Evolutionary conservation across 2,329 filamentous ascomycete genomes (phyloP).

Genomic region (Cercospora sojina): DNA sequence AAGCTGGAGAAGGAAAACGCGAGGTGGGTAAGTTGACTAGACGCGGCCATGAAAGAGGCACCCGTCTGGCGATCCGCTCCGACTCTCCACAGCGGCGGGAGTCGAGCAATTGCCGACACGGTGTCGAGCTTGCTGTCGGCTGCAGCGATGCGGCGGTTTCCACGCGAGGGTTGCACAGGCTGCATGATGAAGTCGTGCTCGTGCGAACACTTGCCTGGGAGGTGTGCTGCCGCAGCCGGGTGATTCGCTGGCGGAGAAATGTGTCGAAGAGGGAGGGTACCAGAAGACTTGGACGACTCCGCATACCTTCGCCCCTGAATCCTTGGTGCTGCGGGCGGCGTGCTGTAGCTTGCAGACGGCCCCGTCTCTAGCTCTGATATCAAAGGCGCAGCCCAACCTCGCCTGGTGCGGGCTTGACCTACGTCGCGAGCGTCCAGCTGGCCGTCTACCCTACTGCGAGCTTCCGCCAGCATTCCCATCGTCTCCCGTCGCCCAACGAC

Average conservation of each 20-base stretch:
- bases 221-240: constrained; percentile 6
- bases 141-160: background rate
- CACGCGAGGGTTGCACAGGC: background rate
- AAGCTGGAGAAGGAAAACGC: background rate
- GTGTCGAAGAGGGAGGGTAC: constrained; percentile 17
- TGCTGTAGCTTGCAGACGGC: constrained; percentile 14
- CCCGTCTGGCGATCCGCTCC: background rate
- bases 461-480: background rate
- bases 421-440: background rate
- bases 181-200: constrained; percentile 5
- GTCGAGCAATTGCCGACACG: background rate
- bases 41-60: background rate
- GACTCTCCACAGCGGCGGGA: background rate
- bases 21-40: background rate
- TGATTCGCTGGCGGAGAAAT: constrained; percentile 26
- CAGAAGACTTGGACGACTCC: constrained; percentile 22
- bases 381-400: constrained; percentile 8
- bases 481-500: background rate
- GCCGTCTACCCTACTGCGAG: background rate
- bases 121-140: background rate
- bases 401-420: background rate
- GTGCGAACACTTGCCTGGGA: constrained; percentile 22
- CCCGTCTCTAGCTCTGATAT: constrained; percentile 14
- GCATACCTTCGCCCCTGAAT: constrained; percentile 26
- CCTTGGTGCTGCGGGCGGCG: constrained; percentile 24